phyloP scores from a whole-genome alignment of 2,329 filamentous ascomycete species.

The Aspergillus ochraceus region DNA sequence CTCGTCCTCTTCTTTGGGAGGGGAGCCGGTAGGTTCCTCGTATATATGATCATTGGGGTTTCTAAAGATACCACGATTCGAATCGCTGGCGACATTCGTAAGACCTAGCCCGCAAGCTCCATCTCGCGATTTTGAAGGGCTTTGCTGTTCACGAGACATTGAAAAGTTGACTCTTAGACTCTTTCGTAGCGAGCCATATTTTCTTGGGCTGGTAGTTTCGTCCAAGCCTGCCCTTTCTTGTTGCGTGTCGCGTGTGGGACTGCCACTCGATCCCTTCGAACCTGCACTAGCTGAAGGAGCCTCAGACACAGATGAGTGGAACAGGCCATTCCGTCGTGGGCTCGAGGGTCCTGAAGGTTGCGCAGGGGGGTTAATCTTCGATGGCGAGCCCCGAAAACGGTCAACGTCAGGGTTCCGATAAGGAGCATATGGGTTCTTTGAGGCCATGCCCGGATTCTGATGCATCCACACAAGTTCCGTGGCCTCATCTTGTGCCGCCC shows the following conservation, averaged over 20 bases:
- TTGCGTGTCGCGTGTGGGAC: background rate
- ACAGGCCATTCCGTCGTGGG: constrained; percentile 16
- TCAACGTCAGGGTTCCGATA: constrained; percentile 47
- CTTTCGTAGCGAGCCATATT: constrained; percentile 30
- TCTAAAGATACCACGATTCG: constrained; percentile 54
- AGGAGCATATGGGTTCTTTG: constrained; percentile 49
- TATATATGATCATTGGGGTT: constrained; percentile 69
- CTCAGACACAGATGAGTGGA: constrained; percentile 22
- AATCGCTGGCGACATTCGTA: constrained; percentile 38
- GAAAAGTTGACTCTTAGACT: constrained; percentile 44
- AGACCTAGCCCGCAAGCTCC: constrained; percentile 22
- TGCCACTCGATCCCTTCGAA: background rate
- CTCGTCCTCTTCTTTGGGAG: constrained; percentile 23
- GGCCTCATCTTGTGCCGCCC: constrained; percentile 62
- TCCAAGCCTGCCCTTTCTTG: background rate
- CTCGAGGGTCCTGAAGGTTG: constrained; percentile 30
- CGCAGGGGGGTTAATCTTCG: constrained; percentile 29
- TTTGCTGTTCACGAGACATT: constrained; percentile 33
- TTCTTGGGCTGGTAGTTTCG: constrained; percentile 16
- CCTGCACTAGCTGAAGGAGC: constrained; percentile 11
- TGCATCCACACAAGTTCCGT: constrained; percentile 66
- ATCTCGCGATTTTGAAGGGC: constrained; percentile 12
- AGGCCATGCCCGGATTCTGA: constrained; percentile 53
- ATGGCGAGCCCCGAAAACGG: constrained; percentile 40
- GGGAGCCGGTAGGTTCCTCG: constrained; percentile 71